These are phyloP conservation scores for Puccinia sorghi DNA, from an alignment of 1,284 basidiomycete species.

Conservation along the genomic window DNA sequence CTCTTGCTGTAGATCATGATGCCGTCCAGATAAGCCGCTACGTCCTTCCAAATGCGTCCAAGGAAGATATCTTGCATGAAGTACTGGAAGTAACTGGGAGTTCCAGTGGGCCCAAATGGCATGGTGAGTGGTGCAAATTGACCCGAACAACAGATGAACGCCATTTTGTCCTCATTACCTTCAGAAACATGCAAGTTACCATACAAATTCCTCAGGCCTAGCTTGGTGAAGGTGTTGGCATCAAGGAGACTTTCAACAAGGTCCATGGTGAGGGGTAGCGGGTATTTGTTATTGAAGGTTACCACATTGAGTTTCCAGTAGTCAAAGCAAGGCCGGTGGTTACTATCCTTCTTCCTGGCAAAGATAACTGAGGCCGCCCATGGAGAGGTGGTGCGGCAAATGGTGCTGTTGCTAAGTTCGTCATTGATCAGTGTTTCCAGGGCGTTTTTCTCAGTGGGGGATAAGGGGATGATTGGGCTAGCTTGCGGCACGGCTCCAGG, in stretches of 20 bases:
- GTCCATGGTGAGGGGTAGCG: background rate
- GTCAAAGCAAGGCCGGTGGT: background rate
- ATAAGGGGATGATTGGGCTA: conserved; percentile 1
- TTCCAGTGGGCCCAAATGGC: too few species aligned
- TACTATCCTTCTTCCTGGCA: too few species aligned
- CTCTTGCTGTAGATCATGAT: too few species aligned
- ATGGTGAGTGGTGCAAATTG: too few species aligned
- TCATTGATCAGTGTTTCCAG: background rate
- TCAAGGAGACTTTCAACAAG: background rate
- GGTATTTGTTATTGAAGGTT: conserved; percentile 18
- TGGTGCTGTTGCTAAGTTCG: background rate
- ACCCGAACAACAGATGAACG: background rate
- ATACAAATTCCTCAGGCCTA: conserved; percentile 9
- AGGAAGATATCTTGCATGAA: too few species aligned
- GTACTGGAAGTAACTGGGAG: background rate
- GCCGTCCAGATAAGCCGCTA: too few species aligned
- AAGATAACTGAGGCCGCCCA: conserved; percentile 1
- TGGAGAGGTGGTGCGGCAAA: background rate
- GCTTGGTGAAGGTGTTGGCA: background rate
- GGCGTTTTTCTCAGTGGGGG: background rate
- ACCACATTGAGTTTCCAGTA: background rate
- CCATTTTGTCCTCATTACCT: background rate
- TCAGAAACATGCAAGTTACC: background rate
- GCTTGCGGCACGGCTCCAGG: conserved; percentile 3
- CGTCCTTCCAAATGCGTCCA: too few species aligned